phyloP scores from a whole-genome alignment of 2,329 filamentous ascomycete species.

The Pleurostoma richardsiae region DNA sequence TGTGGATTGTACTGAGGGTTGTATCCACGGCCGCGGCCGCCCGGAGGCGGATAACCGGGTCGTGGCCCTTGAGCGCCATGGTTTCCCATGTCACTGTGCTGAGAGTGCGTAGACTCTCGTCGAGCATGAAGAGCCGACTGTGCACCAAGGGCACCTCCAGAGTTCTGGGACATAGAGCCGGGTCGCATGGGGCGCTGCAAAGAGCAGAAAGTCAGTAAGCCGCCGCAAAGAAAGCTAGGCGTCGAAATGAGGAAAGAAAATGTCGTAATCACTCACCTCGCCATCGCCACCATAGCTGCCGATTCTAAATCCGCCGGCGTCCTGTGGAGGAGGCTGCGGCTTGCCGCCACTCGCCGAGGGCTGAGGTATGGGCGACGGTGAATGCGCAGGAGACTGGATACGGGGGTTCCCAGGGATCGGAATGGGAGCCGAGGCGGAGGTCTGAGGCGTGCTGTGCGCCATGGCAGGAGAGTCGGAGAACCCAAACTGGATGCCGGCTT shows the following conservation, averaged over 20 bases:
- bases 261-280: constrained; percentile 55
- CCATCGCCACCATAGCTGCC: constrained; percentile 79
- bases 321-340: constrained; percentile 71
- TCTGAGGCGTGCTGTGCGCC: constrained; percentile 62
- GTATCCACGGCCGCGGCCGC: constrained; percentile 43
- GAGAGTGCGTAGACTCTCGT: constrained; percentile 80
- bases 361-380: constrained; percentile 89
- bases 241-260: constrained; percentile 1
- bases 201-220: not conserved
- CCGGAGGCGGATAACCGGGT: constrained; percentile 49
- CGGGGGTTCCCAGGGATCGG: constrained; percentile 63
- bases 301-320: constrained; percentile 57
- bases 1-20: constrained; percentile 43
- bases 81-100: constrained; percentile 67
- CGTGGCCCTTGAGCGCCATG: constrained; percentile 54
- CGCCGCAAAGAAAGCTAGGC: constrained; percentile 8
- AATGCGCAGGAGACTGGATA: constrained; percentile 78
- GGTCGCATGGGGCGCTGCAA: constrained; percentile 65
- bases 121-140: constrained; percentile 57
- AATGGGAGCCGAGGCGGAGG: constrained; percentile 49
- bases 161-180: constrained; percentile 56
- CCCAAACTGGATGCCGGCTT: constrained; percentile 74
- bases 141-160: constrained; percentile 20
- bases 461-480: constrained; percentile 66
- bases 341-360: constrained; percentile 79